Base-by-base conservation (phyloP, 495 filamentous ascomycete species). In the Penicillium antarcticum region DNA sequence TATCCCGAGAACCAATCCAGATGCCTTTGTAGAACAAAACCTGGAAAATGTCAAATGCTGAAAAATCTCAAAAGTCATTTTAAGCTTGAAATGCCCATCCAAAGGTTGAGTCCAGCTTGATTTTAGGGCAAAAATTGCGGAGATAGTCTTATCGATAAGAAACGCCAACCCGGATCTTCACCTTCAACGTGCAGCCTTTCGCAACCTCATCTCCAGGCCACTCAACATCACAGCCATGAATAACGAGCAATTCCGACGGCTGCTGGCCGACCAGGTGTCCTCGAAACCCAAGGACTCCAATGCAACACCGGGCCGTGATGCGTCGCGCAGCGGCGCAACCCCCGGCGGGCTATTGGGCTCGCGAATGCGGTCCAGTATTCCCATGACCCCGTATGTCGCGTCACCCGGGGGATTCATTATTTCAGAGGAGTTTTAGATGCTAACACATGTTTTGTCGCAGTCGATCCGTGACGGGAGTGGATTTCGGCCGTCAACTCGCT, bases 191-290 rank as follows among this genome's bases (percentile, higher is more conserved):
- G 29, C 26, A 42, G 26, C 33, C 31, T 54, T 41, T 42, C n/a
- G 21, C 31, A 23, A 54, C 44, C 13, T 48, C 43, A 41, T 12
- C 35, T 32, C 14, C 12, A 29, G 35, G 26, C 17, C 31, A 35
- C 29, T 42, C 26, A n/a, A 41, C 17, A 24, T 36, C 29, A 26
- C 48, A 45, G 39, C 38, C 49, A 98, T 98, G 94, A 96, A 98
- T 67, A 97, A 97, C 80, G 80, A 88, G 14, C 89, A 98, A 65
- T 98, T 98, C 65, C 91, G 94, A 42, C 85, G 87, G 47, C 82
- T 98, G n/a, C 63, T 98, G 8, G 72, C 83, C 35, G 79, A 80
- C 48, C 79, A 70, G 21, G 56, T 61, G 11, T 52, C 60, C 14
- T 46, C 60, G 13, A 66, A 63, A 21, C 53, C 57, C 5, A 54